Evolutionary conservation across 305 asterid genomes (phyloP).

Genomic region (Plantago lanceolata): DNA sequence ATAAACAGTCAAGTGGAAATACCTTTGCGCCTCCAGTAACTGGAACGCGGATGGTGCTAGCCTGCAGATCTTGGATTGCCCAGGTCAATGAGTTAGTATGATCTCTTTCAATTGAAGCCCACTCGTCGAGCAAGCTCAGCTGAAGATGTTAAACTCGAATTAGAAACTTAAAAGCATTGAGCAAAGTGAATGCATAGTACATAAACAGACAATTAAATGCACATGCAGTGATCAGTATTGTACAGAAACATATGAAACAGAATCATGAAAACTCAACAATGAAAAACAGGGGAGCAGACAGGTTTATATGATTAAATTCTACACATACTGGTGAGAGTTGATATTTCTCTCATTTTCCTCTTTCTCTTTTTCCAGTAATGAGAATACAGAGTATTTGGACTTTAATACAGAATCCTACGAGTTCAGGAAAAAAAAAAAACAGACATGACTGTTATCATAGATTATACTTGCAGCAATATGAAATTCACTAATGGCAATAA

Average conservation of each 20-base stretch:
- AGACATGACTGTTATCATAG: too few species aligned
- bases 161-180: background rate
- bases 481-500: too few species aligned
- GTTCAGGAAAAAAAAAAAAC: too few species aligned
- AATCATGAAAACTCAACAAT: background rate
- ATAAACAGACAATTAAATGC: background rate
- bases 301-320: background rate
- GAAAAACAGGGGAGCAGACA: background rate
- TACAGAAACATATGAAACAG: background rate
- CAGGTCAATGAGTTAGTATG: constrained; percentile 57
- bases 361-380: background rate
- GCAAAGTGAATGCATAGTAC: background rate
- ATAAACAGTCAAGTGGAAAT: constrained; percentile 34
- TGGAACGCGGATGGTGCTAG: constrained; percentile 80
- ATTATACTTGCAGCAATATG: background rate
- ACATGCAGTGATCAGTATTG: background rate
- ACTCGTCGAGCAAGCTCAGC: constrained; percentile 60
- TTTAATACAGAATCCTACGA: too few species aligned
- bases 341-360: too few species aligned
- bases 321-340: background rate
- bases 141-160: constrained; percentile 11
- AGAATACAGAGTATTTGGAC: too few species aligned
- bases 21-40: constrained; percentile 77
- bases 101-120: constrained; percentile 71
- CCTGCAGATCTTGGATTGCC: constrained; percentile 65